Evolutionary conservation across 2,329 filamentous ascomycete species (phyloP).

Genomic region (Fusarium pseudocircinatum): DNA sequence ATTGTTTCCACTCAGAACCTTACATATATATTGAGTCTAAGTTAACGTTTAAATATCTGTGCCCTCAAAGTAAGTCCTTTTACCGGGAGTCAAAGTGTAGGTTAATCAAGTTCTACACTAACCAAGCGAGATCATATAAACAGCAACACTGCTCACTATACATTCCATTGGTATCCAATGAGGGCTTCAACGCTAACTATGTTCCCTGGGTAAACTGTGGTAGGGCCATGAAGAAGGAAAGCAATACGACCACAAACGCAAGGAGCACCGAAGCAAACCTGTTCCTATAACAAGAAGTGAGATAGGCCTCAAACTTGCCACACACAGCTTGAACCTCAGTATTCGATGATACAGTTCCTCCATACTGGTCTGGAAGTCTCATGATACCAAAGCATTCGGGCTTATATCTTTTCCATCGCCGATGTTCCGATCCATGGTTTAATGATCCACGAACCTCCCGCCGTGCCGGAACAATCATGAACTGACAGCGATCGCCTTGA

Average conservation of each 20-base stretch:
- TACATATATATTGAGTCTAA: rapidly evolving
- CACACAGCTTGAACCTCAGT: rapidly evolving
- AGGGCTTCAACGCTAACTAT: neutral
- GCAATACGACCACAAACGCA: no score
- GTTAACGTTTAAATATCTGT: neutral
- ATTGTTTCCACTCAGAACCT: no score
- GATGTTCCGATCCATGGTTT: rapidly evolving
- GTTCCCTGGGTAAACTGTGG: rapidly evolving
- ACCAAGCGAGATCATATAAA: no score
- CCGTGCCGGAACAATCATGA: rapidly evolving
- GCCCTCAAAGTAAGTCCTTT: no score
- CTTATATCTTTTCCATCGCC: rapidly evolving
- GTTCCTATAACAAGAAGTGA: no score
- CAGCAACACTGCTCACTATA: no score
- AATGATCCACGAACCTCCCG: rapidly evolving
- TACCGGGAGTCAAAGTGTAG: neutral
- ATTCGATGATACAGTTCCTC: rapidly evolving
- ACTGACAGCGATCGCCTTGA: rapidly evolving
- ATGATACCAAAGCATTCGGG: rapidly evolving
- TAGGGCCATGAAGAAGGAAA: rapidly evolving
- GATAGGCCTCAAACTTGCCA: no score
- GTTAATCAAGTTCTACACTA: neutral
- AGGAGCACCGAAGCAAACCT: no score
- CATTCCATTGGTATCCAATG: no score
- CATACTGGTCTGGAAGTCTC: rapidly evolving